Conservation (phyloP, 225 moss, liverwort and hornwort species). For the Physcomitrellopsis africana region DNA sequence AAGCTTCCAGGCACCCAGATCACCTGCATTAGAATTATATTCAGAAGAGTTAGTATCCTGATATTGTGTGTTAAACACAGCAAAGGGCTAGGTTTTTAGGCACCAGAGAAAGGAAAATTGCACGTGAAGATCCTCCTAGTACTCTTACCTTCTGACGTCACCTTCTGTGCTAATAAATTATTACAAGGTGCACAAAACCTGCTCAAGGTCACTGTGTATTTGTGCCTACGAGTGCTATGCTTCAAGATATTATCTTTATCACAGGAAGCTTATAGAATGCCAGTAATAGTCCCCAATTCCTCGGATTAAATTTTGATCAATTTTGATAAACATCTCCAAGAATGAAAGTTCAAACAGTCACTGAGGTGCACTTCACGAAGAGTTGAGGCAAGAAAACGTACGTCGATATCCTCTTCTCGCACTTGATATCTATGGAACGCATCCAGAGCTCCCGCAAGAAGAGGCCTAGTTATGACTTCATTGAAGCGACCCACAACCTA, state of each 20-base stretch:
- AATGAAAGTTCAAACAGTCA: neutral
- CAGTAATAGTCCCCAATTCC: neutral
- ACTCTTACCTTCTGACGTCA: neutral
- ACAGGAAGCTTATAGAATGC: too few species aligned
- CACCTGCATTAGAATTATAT: constrained; percentile 43
- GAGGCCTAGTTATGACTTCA: constrained; percentile 72
- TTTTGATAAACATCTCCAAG: neutral
- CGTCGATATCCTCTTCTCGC: constrained; percentile 70
- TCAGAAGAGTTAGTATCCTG: neutral
- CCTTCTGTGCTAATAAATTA: too few species aligned
- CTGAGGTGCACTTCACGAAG: neutral
- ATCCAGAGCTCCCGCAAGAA: constrained; percentile 74
- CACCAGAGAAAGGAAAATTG: neutral
- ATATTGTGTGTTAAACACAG: neutral
- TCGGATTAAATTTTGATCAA: neutral
- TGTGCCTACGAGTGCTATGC: too few species aligned
- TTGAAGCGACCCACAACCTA: constrained; percentile 88
- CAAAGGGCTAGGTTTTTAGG: constrained; percentile 14
- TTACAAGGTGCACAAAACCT: too few species aligned
- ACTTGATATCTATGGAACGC: constrained; percentile 70
- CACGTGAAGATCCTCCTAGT: neutral
- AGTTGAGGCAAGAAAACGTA: constrained; percentile 24
- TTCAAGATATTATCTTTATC: too few species aligned
- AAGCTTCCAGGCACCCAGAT: constrained; percentile 90
- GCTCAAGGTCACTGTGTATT: too few species aligned